Evolutionary conservation across 2,329 filamentous ascomycete genomes (phyloP), one percentile per base, ranked within the genome.

Genomic region (Lachnellula hyalina): DNA sequence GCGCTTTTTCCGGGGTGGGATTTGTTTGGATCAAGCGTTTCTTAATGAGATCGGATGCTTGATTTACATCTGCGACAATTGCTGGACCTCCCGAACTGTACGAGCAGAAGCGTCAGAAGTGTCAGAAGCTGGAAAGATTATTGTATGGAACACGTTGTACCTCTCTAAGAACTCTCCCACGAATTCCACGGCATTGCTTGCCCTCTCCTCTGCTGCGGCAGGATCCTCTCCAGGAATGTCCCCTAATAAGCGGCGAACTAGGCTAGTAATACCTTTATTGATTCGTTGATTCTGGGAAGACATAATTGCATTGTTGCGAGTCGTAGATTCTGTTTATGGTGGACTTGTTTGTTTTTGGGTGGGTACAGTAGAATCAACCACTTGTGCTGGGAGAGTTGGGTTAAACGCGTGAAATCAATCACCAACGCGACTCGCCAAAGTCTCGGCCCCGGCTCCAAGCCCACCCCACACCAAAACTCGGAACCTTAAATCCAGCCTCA

Each of bases 31-130:
- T 83, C 60, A 99, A 78, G 73, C 89, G 90, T 68, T 89, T 84
- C 75, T 93, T 94, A 71, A 99, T 96, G 65, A 96, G 75, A 70
- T 96, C 91, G 32, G 90, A 90, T 52, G 92, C 91, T 77, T 96
- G 92, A 70, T 96, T 93, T 61, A 96, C 86, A 63, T 77, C 77
- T 55, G 69, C 69, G 36, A 70, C 64, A n/a, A 69, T 65, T n/a
- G 67, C 61, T 44, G 67, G 63, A 49, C 52, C 54, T 52, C 53
- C 61, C 46, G 64, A 67, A 52, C 63, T 69, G 55, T 21, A 28
- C 41, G 7, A 12, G 19, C n/a, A 4, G 17, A 52, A 47, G 46
- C 11, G 49, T 54, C 49, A 47, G 41, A 52, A 47, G 46, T 14
- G 49, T 54, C 49, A 47, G 41, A 46, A 53, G 62, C 47, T 60